Conservation (phyloP, 2,329 filamentous ascomycete genomes). For the Calonectria pseudoturangicola region DNA sequence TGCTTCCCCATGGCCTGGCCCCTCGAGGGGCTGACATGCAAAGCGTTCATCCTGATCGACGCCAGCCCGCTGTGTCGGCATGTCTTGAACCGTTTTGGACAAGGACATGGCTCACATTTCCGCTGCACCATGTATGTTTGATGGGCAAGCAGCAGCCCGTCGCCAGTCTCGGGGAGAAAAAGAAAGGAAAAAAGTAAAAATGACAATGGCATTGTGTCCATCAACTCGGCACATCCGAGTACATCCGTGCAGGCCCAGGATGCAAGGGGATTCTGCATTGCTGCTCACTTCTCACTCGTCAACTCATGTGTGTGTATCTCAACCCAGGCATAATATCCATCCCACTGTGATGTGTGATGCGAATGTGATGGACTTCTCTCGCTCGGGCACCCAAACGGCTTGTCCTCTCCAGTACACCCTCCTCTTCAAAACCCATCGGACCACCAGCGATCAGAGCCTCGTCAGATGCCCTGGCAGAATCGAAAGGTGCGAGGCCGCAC, state of each 20-base stretch:
- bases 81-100: conserved; percentile 38
- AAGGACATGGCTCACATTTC: conserved; percentile 34
- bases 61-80: conserved; percentile 36
- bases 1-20: conserved; percentile 7
- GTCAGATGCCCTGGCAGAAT: conserved; percentile 53
- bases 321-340: conserved; percentile 9
- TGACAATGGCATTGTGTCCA: conserved; percentile 21
- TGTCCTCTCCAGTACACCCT: conserved; percentile 19
- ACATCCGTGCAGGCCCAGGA: conserved; percentile 18
- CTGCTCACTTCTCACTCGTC: conserved; percentile 18
- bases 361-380: conserved; percentile 44
- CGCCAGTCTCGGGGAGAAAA: conserved; percentile 10
- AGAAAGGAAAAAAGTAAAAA: conserved; percentile 34
- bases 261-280: not conserved
- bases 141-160: conserved; percentile 18
- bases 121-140: conserved; percentile 36
- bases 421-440: conserved; percentile 44
- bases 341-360: conserved; percentile 50
- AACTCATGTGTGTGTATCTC: conserved; percentile 38
- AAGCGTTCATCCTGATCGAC: conserved; percentile 40
- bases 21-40: conserved; percentile 34
- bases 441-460: conserved; percentile 49
- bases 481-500: conserved; percentile 52
- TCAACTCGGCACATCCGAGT: conserved; percentile 8
- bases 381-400: conserved; percentile 32